These are phyloP conservation scores for Kodamaea nitidulidarum DNA, from an alignment of 805 yeast genomes.

Conservation along the genomic window DNA sequence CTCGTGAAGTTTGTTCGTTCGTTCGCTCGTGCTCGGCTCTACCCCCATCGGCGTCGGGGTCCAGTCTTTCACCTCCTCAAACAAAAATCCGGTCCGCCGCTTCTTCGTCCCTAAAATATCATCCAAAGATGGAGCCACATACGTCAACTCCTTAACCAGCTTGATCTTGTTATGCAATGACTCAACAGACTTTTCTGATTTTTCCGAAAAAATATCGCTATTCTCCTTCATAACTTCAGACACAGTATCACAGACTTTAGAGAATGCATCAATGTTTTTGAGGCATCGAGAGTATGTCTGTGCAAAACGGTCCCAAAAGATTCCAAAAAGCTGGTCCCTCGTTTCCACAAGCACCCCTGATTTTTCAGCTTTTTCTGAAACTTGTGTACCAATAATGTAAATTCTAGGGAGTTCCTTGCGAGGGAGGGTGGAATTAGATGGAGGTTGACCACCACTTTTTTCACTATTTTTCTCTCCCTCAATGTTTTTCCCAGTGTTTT, in stretches of 20 bases:
- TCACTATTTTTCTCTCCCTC: not conserved
- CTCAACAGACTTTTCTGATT: constrained; percentile 2
- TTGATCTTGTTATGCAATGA: not conserved
- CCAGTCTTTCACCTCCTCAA: constrained; percentile 42
- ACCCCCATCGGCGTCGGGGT: constrained; percentile 53
- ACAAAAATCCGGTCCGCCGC: constrained; percentile 14
- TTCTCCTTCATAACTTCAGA: not conserved
- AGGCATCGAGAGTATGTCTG: constrained; percentile 1
- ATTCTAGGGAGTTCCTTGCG: not conserved
- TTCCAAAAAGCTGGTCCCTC: not conserved
- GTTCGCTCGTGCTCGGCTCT: not conserved
- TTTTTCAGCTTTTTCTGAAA: not conserved
- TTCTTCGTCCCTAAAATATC: constrained; percentile 22
- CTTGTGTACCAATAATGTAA: not conserved
- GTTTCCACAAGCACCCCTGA: not conserved
- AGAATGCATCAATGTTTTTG: constrained; percentile 4
- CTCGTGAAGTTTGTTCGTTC: too few relatives aligned
- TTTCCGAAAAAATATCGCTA: not conserved
- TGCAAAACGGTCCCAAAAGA: constrained; percentile 2
- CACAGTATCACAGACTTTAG: constrained; percentile 1
- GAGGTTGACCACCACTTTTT: not conserved
- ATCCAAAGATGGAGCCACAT: constrained; percentile 18
- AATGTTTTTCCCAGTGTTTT: not conserved
- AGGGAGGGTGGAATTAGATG: too few relatives aligned
- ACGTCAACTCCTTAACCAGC: constrained; percentile 5